Evolutionary conservation across 176 grass and related monocot genomes (phyloP).

Genomic region (Pharus latifolius): DNA sequence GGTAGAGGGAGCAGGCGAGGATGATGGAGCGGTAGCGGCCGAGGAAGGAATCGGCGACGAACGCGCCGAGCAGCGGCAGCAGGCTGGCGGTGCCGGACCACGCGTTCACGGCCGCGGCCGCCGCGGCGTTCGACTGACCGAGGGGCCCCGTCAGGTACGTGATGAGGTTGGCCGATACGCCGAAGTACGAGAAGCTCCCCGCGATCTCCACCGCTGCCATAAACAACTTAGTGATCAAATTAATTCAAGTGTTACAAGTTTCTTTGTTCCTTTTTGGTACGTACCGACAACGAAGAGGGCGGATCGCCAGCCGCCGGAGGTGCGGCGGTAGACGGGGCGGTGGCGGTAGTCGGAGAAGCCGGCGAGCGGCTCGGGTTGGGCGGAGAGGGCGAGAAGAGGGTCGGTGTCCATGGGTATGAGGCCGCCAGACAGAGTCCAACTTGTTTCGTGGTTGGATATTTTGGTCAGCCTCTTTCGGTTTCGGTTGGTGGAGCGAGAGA

Average conservation of each 20-base stretch:
- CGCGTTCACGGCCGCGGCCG: conserved; percentile 48
- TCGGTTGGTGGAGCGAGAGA: no score
- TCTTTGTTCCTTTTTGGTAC: background rate
- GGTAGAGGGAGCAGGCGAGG: conserved; percentile 40
- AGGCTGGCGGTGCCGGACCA: conserved; percentile 35
- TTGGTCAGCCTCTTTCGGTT: no score
- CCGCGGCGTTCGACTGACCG: conserved; percentile 36
- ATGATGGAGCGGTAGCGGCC: conserved; percentile 45
- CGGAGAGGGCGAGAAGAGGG: background rate
- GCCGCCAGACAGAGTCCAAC: no score
- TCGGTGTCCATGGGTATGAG: background rate
- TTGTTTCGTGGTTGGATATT: no score
- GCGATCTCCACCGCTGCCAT: conserved; percentile 36
- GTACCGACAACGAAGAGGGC: conserved; percentile 53
- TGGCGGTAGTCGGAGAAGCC: conserved; percentile 45
- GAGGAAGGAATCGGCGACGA: conserved; percentile 54
- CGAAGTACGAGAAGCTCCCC: conserved; percentile 47
- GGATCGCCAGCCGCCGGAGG: conserved; percentile 47
- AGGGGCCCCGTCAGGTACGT: conserved; percentile 55
- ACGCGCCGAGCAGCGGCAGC: conserved; percentile 47
- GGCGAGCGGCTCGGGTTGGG: background rate
- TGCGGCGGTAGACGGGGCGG: conserved; percentile 13
- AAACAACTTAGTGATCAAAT: background rate
- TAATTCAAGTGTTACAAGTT: background rate
- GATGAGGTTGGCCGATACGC: conserved; percentile 54